Evolutionary conservation across 768 basidiomycete species (phyloP).

Genomic region (Pseudohyphozyma bogoriensis): DNA sequence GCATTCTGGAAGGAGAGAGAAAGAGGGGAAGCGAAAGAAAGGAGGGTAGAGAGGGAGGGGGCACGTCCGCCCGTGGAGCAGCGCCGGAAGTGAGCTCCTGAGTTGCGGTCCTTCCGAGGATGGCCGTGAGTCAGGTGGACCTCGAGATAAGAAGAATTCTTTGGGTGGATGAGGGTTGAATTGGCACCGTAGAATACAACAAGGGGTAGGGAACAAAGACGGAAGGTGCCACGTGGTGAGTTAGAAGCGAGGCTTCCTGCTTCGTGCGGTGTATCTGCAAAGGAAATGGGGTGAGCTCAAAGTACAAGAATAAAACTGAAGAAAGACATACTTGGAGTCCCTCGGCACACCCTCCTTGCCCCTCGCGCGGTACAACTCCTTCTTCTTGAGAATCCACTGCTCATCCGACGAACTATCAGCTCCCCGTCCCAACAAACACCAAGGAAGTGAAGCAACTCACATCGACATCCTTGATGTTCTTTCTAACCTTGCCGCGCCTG

Average conservation of each 20-base stretch:
- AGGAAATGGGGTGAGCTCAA: background rate
- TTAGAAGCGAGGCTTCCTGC: slow-evolving; percentile 1
- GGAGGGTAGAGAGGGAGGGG: too few species aligned
- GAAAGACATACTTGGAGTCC: slow-evolving; percentile 39
- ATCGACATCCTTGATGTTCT: slow-evolving; percentile 43
- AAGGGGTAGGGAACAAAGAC: background rate
- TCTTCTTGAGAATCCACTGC: slow-evolving; percentile 97
- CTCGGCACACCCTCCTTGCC: slow-evolving; percentile 66
- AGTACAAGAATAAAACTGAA: too few species aligned
- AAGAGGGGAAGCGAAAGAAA: too few species aligned
- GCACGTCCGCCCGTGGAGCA: too few species aligned
- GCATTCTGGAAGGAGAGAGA: too few species aligned
- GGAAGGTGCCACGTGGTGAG: background rate
- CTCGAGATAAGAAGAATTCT: too few species aligned
- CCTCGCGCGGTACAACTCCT: slow-evolving; percentile 80
- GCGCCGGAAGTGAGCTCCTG: too few species aligned
- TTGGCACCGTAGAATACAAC: too few species aligned
- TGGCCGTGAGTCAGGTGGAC: too few species aligned
- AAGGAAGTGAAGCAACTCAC: background rate
- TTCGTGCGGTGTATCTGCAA: background rate
- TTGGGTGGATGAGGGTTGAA: too few species aligned
- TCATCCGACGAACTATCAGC: too few species aligned
- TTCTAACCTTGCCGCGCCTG: slow-evolving; percentile 42
- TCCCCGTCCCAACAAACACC: slow-evolving; percentile 44
- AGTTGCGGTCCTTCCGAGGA: too few species aligned